phyloP scores from a whole-genome alignment of 23 red algal species.

The Gracilaria caudata region DNA sequence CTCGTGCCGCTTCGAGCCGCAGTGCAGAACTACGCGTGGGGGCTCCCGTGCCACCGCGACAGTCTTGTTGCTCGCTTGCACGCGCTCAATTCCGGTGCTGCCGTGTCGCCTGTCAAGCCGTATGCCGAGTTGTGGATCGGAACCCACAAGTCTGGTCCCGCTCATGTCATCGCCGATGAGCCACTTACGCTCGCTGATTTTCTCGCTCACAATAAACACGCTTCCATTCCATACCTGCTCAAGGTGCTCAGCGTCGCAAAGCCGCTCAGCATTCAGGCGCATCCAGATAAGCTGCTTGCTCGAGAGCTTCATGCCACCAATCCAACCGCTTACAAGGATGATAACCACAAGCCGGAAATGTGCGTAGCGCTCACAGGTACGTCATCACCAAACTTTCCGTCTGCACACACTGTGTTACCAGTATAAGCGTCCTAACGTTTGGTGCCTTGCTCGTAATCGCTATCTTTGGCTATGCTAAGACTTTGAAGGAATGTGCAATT shows the following conservation, averaged over 20 bases:
- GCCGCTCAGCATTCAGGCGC: conserved; percentile 94
- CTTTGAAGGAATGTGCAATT: conserved; percentile 89
- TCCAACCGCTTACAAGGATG: conserved; percentile 88
- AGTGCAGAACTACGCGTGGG: conserved; percentile 85
- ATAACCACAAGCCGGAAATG: conserved; percentile 99
- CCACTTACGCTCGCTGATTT: neutral
- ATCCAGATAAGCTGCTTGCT: conserved; percentile 77
- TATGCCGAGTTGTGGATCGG: conserved; percentile 99
- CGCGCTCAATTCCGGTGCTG: conserved; percentile 44
- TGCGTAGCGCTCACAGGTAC: conserved; percentile 73
- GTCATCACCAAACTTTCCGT: neutral
- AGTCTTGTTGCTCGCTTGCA: conserved; percentile 67
- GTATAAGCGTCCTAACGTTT: no score
- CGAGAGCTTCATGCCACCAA: conserved; percentile 55
- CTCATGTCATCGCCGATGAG: conserved; percentile 29
- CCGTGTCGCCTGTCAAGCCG: conserved; percentile 32
- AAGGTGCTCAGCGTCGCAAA: conserved; percentile 90
- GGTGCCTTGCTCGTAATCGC: no score
- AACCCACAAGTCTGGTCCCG: conserved; percentile 77
- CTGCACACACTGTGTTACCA: neutral
- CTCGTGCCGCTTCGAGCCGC: conserved; percentile 53
- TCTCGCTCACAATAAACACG: neutral
- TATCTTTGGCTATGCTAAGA: neutral
- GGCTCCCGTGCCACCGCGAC: conserved; percentile 16
- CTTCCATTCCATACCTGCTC: conserved; percentile 79